phyloP scores from a whole-genome alignment of 768 basidiomycete genomes.

The Auricularia auricula-judae region DNA sequence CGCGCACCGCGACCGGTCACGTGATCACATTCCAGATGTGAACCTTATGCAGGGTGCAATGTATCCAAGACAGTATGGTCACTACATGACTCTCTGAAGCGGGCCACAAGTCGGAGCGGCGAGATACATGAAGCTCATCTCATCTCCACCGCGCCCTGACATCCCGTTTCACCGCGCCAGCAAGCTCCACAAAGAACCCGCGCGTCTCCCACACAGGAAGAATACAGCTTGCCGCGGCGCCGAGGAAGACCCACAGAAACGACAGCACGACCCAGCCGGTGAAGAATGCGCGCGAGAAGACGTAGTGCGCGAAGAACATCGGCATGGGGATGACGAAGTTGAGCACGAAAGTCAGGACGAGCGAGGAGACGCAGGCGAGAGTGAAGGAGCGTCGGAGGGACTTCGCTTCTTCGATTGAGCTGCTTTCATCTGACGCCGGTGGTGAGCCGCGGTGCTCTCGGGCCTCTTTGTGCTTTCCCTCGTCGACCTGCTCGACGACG shows the following conservation, averaged over 20 bases:
- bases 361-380: background rate
- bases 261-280: constrained; percentile 2
- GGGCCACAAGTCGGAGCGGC: too few species aligned
- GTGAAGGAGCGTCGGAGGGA: background rate
- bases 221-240: background rate
- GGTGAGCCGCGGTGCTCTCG: background rate
- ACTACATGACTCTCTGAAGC: too few species aligned
- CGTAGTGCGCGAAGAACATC: constrained; percentile 1
- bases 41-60: too few species aligned
- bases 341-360: background rate
- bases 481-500: background rate
- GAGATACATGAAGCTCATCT: too few species aligned
- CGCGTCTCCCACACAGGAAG: constrained; percentile 1
- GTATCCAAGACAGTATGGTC: too few species aligned
- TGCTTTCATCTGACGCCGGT: background rate
- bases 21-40: too few species aligned
- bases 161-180: background rate
- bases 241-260: background rate
- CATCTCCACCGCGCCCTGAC: background rate
- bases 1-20: too few species aligned
- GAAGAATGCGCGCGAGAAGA: constrained; percentile 1
- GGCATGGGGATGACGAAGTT: constrained; percentile 1
- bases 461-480: background rate
- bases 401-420: background rate
- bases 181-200: background rate